Evolutionary conservation across 2,329 filamentous ascomycete genomes (phyloP).

Genomic region (Trichoderma simmonsii): DNA sequence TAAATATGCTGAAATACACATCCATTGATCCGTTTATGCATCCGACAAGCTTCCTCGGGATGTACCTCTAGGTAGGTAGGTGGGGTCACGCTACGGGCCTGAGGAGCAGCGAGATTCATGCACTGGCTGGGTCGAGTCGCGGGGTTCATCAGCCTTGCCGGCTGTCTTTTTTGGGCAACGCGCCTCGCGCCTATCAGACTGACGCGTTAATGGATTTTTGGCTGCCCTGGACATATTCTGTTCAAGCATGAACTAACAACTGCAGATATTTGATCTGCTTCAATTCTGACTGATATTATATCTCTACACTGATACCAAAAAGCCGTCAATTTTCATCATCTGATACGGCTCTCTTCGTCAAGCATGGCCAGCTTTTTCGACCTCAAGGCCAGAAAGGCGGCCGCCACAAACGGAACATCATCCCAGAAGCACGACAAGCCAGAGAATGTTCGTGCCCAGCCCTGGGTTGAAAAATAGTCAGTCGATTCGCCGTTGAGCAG

Average conservation of each 20-base stretch:
- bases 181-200: constrained; percentile 14
- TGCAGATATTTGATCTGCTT: neutral
- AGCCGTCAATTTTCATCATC: neutral
- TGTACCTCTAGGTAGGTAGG: neutral
- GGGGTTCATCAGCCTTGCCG: constrained; percentile 19
- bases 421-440: constrained; percentile 64
- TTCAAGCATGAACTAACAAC: neutral
- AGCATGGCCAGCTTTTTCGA: constrained; percentile 94
- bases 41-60: neutral
- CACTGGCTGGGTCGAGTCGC: neutral
- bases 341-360: neutral
- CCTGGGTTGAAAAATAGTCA: constrained; percentile 99
- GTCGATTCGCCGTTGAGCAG: constrained; percentile 26
- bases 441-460: constrained; percentile 66
- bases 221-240: neutral
- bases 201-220: constrained; percentile 19
- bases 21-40: neutral
- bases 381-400: constrained; percentile 83
- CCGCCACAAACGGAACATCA: constrained; percentile 59
- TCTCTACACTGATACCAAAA: neutral
- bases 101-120: neutral
- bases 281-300: neutral
- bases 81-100: neutral
- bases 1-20: neutral
- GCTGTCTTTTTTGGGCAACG: neutral